These are phyloP conservation scores for Pseudogymnoascus destructans DNA, from an alignment of 2,329 filamentous ascomycete genomes.

Conservation along the genomic window DNA sequence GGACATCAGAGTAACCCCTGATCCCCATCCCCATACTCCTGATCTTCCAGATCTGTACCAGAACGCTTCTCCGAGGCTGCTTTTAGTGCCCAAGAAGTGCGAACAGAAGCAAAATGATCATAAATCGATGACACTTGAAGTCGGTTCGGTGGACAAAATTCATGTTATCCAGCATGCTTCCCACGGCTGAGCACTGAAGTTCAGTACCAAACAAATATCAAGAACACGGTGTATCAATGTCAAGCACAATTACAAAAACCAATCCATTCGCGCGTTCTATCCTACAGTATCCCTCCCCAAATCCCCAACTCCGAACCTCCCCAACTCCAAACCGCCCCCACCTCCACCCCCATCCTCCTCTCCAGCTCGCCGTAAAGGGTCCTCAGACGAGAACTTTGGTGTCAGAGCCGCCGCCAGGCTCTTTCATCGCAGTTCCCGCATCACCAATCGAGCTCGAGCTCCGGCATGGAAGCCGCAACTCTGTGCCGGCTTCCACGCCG, in stretches of 20 bases:
- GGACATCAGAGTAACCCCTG: neutral
- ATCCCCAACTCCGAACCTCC: neutral
- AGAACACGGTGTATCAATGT: neutral
- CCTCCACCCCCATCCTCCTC: neutral
- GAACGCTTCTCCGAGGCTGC: neutral
- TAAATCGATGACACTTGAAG: neutral
- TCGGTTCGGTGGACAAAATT: neutral
- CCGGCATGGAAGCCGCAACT: constrained; percentile 1
- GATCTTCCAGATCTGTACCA: neutral
- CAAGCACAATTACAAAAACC: neutral
- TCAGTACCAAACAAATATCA: neutral
- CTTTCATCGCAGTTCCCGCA: neutral
- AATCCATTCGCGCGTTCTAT: neutral
- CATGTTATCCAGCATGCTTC: neutral
- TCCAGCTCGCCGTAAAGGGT: neutral
- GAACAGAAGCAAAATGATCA: neutral
- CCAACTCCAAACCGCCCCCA: neutral
- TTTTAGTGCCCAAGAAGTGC: neutral
- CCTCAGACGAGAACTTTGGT: neutral
- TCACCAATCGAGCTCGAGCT: neutral
- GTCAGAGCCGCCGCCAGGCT: neutral
- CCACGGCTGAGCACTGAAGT: neutral
- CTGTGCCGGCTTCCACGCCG: neutral
- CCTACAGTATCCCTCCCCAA: neutral
- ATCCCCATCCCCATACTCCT: neutral